phyloP scores from a whole-genome alignment of 495 filamentous ascomycete genomes.

The Aspergillus egyptiacus region DNA sequence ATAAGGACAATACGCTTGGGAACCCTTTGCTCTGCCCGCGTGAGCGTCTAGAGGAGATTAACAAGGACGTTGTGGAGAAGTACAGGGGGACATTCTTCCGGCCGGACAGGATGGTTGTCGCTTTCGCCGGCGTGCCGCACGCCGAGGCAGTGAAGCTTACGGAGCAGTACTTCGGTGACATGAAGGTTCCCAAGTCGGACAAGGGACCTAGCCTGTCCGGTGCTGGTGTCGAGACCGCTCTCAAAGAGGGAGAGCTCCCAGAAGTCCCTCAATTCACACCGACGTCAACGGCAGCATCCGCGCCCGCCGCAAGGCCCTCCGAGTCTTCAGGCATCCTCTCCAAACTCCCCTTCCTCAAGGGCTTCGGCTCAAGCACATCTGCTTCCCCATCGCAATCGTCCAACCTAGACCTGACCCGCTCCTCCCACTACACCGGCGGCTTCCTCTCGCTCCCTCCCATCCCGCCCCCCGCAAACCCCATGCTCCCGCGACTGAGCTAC shows the following conservation, averaged over 20 bases:
- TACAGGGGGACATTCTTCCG: slow-evolving; percentile 82
- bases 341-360: slow-evolving; percentile 90
- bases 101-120: slow-evolving; percentile 86
- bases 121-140: slow-evolving; percentile 89
- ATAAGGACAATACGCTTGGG: slow-evolving; percentile 89
- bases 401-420: slow-evolving; percentile 51
- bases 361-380: slow-evolving; percentile 56
- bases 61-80: slow-evolving; percentile 64
- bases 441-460: slow-evolving; percentile 78
- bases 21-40: slow-evolving; percentile 88
- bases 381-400: slow-evolving; percentile 49
- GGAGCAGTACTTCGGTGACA: slow-evolving; percentile 84
- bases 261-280: slow-evolving; percentile 38
- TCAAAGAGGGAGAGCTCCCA: slow-evolving; percentile 35
- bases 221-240: slow-evolving; percentile 48
- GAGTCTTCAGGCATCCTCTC: slow-evolving; percentile 61
- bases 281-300: slow-evolving; percentile 34
- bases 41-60: slow-evolving; percentile 72
- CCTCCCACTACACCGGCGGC: slow-evolving; percentile 89
- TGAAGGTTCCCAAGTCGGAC: slow-evolving; percentile 47
- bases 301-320: slow-evolving; percentile 35
- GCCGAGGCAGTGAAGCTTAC: slow-evolving; percentile 71
- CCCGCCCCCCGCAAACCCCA: slow-evolving; percentile 67
- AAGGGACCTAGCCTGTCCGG: slow-evolving; percentile 52
- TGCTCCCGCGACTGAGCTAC: slow-evolving; percentile 77